A percentile compares a stretch with the other conserved stretches of the same genome.
Conservation (phyloP, 1,284 basidiomycete genomes). For the Marasmius tenuissimus region DNA sequence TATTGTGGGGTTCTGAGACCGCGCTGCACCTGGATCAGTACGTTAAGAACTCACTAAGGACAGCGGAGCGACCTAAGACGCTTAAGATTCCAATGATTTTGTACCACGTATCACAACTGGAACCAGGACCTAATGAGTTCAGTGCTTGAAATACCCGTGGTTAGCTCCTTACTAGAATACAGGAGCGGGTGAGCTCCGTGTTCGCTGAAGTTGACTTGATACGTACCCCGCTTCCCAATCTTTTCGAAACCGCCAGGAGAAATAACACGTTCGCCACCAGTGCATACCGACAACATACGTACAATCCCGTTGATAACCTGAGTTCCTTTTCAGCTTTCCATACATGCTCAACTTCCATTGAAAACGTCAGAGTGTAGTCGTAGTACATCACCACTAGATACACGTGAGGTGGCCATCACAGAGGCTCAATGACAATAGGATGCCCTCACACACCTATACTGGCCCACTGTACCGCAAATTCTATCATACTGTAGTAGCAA, state of each 20-base stretch:
- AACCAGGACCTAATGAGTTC: not conserved
- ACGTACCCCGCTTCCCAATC: slow-evolving; percentile 17
- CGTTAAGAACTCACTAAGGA: slow-evolving; percentile 25
- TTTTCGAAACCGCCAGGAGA: slow-evolving; percentile 24
- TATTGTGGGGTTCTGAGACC: not conserved
- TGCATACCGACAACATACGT: slow-evolving; percentile 37
- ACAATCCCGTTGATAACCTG: slow-evolving; percentile 31
- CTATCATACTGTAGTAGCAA: slow-evolving; percentile 20
- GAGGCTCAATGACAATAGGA: not conserved
- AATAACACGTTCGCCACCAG: slow-evolving; percentile 35
- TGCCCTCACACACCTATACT: slow-evolving; percentile 24
- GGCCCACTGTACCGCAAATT: slow-evolving; percentile 29
- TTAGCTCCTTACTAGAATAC: not conserved
- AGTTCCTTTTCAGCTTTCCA: slow-evolving; percentile 32
- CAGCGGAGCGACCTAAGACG: slow-evolving; percentile 31
- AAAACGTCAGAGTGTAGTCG: slow-evolving; percentile 34
- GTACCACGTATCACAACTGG: slow-evolving; percentile 33
- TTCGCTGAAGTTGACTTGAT: not conserved
- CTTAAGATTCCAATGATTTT: slow-evolving; percentile 31
- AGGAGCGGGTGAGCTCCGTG: not conserved
- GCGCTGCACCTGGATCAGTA: not conserved
- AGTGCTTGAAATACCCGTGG: not conserved
- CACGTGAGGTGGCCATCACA: not conserved
- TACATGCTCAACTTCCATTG: slow-evolving; percentile 32
- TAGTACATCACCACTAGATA: slow-evolving; percentile 28